Base-by-base conservation (phyloP, 2,329 filamentous ascomycete genomes). In the Emmonsia crescens region DNA sequence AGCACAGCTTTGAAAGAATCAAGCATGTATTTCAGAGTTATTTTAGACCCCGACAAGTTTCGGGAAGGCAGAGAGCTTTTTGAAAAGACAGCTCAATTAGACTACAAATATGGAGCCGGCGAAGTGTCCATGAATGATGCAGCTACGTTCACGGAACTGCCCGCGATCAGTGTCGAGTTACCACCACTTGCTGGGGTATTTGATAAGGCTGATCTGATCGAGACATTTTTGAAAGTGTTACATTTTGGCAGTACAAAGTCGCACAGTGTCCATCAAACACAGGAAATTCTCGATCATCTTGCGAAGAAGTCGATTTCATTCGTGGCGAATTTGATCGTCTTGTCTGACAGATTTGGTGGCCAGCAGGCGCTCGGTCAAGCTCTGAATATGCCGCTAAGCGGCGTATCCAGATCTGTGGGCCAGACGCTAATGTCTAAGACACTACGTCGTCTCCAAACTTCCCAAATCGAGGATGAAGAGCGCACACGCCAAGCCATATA, bases 31-130 rank as follows among this genome's bases (percentile, higher is more conserved):
- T 78, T 78, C 58, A 63, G 69, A 24, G 73, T 70, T 24, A 66
- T 78, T 14, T 65, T 78, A 19, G 75, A 78, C 42, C 72, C 74
- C 1, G 66, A 70, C 16, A 78, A 78, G 60, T 78, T 78, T 60
- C 69, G 68, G 1, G 76, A 78, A 63, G 76, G 76, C 5, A 70
- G 69, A 56, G 57, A 67, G 3, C 67, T 78, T 62, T 65, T 68
- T 59, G 66, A 70, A 67, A 72, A 64, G 55, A 67, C 63, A 21
- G 46, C 51, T 40, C 51, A 56, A 21, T 61, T 69, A 10, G 55
- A 52, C 8, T 59, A 59, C 31, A 54, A 63, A 54, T 64, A 68
- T 40, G 61, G 61, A 21, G 60, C 55, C 8, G 49, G 40, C 36
- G 57, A 58, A 33, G n/a, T 49, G 56, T 51, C 48, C 16, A 52